phyloP scores from a whole-genome alignment of 1,139 yeast species.

The Blastobotrys niveus region DNA sequence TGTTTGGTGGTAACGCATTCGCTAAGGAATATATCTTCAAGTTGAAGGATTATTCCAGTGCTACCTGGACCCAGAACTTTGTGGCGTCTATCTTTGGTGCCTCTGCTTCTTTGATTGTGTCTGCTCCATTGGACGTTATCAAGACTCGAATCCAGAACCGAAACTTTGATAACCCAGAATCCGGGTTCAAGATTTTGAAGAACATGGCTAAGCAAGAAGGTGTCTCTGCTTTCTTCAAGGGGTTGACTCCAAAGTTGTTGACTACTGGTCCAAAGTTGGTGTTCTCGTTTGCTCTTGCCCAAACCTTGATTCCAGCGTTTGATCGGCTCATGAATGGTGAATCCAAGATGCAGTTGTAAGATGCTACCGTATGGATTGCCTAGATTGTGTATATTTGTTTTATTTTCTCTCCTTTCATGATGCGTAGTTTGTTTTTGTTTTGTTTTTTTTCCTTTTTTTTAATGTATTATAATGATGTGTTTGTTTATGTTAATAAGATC shows the following conservation, averaged over 20 bases:
- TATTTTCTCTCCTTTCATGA: no score
- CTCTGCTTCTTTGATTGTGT: conserved; percentile 89
- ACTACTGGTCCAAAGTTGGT: conserved; percentile 98
- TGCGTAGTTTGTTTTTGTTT: no score
- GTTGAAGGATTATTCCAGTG: conserved; percentile 75
- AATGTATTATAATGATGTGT: no score
- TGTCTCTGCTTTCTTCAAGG: conserved; percentile 86
- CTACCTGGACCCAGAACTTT: conserved; percentile 94
- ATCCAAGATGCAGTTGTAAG: no score
- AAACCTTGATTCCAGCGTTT: conserved; percentile 91
- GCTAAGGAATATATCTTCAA: conserved; percentile 95
- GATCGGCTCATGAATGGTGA: conserved; percentile 47
- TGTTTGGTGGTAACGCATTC: conserved; percentile 97
- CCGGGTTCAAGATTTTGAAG: conserved; percentile 86
- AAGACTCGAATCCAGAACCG: conserved; percentile 97
- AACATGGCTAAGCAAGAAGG: conserved; percentile 86
- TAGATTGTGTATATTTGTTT: no score
- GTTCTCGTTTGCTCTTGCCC: conserved; percentile 94
- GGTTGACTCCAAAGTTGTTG: conserved; percentile 89
- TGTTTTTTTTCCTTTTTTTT: no score
- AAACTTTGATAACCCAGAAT: conserved; percentile 91
- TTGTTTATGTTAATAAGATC: no score
- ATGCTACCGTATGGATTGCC: no score
- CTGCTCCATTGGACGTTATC: conserved; percentile 97
- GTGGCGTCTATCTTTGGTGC: conserved; percentile 98